Base-by-base conservation (phyloP, 257 asterid species). In the Misopates orontium region DNA sequence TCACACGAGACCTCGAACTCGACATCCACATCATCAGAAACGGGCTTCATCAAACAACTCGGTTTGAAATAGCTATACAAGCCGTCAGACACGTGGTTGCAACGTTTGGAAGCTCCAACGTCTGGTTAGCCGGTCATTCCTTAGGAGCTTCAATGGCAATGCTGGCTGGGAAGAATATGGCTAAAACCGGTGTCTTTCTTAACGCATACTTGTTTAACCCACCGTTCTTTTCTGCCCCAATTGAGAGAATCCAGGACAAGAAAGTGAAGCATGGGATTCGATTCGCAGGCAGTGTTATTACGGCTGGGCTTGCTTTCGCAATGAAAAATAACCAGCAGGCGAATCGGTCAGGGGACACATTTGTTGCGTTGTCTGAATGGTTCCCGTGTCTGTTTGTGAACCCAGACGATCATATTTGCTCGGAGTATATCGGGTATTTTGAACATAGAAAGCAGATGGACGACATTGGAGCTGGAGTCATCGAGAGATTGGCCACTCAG, bases 121-220 rank as follows among this genome's bases (percentile, higher is more conserved):
- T 94, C 24, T 94, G 99, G 99, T 51, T 94, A 56, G 77, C 91
- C 1, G 96, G 99, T 0, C 99, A 90, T 66, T 94, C 99, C 36
- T 88, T 94, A 0, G 99, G 99, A 10, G 82, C 99, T 1, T 84
- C 97, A 57, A 79, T 88, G 83, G 94, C 96, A 10, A 31, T 94
- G 85, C 91, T 86, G 4, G 92, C 85, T 0, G 99, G 97, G 0
- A 90, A 86, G 78, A 80, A 64, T 50, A 88, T 82, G 91, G 96
- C 88, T 0, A 86, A 85, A 71, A 78, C 66, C 0, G 91, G 95
- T 0, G 64, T 84, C 50, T 71, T 71, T 15, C 83, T 94, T 1
- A 91, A 88, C 11, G 77, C 96, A 0, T 94, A 71, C 75, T 64
- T 94, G 62, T 94, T 94, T 56, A 94, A 94, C 62, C 90, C 96